Percentiles rank a stretch among this genome's conserved stretches.
These are phyloP conservation scores for Sarcodon aspratus DNA, from an alignment of 768 basidiomycete genomes.

Conservation along the genomic window DNA sequence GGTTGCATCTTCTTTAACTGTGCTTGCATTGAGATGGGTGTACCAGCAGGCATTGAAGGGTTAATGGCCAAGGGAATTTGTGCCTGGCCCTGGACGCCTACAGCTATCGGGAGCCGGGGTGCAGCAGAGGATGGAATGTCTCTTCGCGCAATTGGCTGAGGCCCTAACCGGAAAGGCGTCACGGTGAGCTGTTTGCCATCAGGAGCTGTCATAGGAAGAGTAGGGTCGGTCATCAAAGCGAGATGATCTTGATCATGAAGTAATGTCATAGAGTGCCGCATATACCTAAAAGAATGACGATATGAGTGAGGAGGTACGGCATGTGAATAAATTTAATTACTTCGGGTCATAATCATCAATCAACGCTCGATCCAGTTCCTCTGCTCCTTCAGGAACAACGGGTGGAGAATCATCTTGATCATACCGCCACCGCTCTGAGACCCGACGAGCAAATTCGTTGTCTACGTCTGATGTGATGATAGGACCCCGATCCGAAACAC, in stretches of 20 bases:
- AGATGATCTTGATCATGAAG: conserved; percentile 38
- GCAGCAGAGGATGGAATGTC: conserved; percentile 11
- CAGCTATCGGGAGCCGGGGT: conserved; percentile 2
- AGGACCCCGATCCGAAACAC: conserved; percentile 13
- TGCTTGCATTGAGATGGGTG: conserved; percentile 47
- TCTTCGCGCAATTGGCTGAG: conserved; percentile 16
- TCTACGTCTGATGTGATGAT: conserved; percentile 14
- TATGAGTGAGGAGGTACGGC: not conserved
- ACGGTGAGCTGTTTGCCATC: conserved; percentile 43
- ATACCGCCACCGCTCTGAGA: conserved; percentile 57
- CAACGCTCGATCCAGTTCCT: conserved; percentile 59
- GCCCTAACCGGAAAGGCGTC: conserved; percentile 32
- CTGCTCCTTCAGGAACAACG: conserved; percentile 43
- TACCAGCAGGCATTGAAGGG: conserved; percentile 19
- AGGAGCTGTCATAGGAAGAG: conserved; percentile 26
- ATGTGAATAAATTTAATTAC: conserved; percentile 15
- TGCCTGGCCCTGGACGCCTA: conserved; percentile 6
- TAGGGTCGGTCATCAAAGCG: conserved; percentile 30
- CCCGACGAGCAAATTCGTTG: conserved; percentile 28
- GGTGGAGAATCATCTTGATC: conserved; percentile 54
- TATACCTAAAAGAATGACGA: conserved; percentile 25
- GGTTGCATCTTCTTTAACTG: conserved; percentile 52
- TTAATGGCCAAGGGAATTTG: not conserved
- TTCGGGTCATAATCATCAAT: conserved; percentile 59
- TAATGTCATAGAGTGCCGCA: conserved; percentile 44